These are phyloP conservation scores for Syzygium grande DNA, from an alignment of 345 rosid genomes.

Conservation along the genomic window DNA sequence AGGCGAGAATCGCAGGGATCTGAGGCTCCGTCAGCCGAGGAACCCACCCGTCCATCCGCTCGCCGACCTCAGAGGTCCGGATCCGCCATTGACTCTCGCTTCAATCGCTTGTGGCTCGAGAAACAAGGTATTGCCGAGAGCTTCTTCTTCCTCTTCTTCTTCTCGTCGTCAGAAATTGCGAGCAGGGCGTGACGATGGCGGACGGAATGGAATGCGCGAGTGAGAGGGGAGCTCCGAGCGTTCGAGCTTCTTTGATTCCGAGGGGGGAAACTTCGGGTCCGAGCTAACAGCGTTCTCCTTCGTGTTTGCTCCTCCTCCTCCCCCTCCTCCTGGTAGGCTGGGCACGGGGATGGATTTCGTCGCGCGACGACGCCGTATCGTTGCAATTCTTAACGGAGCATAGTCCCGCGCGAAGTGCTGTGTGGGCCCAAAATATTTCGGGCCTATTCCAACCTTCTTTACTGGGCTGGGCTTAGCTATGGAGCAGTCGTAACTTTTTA, in stretches of 20 bases:
- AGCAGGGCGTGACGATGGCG: neutral
- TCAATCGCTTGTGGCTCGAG: neutral
- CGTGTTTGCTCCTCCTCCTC: neutral
- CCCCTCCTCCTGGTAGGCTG: neutral
- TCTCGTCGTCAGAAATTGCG: neutral
- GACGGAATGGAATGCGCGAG: neutral
- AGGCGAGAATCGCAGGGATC: slow-evolving; percentile 3
- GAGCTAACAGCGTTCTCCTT: neutral
- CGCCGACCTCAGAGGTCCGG: neutral
- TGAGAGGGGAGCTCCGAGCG: neutral
- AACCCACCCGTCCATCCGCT: neutral
- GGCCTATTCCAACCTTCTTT: neutral
- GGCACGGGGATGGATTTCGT: neutral
- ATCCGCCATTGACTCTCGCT: neutral
- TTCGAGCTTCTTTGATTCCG: neutral
- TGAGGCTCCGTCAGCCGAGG: neutral
- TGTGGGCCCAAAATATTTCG: neutral
- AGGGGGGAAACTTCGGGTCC: neutral
- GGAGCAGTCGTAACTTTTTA: no score
- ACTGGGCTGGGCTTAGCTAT: neutral
- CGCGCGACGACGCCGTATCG: neutral
- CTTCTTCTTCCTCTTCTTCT: neutral
- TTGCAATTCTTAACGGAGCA: neutral
- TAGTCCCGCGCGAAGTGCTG: neutral
- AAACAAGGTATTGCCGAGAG: neutral